phyloP scores from a whole-genome alignment of 768 basidiomycete species.

The Pholiota conissans region DNA sequence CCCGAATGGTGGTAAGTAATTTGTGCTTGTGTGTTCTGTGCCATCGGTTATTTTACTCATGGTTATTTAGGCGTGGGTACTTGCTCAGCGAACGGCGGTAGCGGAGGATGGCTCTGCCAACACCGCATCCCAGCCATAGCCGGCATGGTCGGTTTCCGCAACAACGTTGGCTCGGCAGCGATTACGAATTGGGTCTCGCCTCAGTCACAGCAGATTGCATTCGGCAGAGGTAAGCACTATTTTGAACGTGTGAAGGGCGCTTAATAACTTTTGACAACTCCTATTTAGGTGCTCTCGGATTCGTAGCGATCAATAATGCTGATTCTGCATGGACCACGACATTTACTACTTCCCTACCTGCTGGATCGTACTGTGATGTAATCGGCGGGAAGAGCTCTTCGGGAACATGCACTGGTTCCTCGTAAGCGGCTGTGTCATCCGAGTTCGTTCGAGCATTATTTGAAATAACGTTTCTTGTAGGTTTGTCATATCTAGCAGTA shows the following conservation, averaged over 20 bases:
- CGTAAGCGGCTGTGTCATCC: conserved; percentile 33
- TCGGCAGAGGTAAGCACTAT: conserved; percentile 50
- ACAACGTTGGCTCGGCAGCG: conserved; percentile 50
- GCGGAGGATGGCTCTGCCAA: conserved; percentile 68
- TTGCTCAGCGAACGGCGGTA: conserved; percentile 49
- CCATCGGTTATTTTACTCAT: background rate
- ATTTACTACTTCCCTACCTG: conserved; percentile 58
- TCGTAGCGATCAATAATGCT: conserved; percentile 68
- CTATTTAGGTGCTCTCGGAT: conserved; percentile 48
- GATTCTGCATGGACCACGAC: conserved; percentile 55
- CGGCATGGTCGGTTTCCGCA: conserved; percentile 68
- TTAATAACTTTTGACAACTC: background rate
- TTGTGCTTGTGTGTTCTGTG: too few species aligned
- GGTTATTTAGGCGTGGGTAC: conserved; percentile 41
- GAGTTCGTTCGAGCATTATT: background rate
- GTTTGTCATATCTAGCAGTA: conserved; percentile 48
- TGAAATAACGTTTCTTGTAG: conserved; percentile 23
- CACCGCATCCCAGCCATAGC: conserved; percentile 58
- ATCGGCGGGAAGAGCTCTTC: conserved; percentile 43
- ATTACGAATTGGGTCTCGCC: conserved; percentile 62
- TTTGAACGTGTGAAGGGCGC: background rate
- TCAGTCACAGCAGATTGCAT: conserved; percentile 60
- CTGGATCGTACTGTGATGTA: conserved; percentile 66
- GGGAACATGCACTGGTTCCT: conserved; percentile 49
- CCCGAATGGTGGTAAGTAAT: conserved; percentile 52